Percentiles rank a stretch among this genome's conserved stretches.
Evolutionary conservation across 2,329 filamentous ascomycete species (phyloP).

Genomic region (Zelopaecilomyces penicillatus): DNA sequence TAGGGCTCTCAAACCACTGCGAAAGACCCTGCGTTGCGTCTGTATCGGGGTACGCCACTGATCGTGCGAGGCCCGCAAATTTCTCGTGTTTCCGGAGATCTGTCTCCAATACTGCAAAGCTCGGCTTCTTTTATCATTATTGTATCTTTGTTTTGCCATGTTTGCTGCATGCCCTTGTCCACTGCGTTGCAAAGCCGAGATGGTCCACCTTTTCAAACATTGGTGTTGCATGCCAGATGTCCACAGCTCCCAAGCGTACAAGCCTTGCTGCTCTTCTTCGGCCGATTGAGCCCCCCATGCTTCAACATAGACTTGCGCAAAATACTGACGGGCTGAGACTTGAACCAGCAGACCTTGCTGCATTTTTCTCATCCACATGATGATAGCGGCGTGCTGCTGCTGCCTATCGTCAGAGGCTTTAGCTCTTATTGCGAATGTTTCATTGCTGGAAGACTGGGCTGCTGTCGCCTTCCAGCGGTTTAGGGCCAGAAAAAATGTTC

Average conservation of each 20-base stretch:
- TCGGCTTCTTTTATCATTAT: conserved; percentile 22
- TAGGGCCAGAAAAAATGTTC: conserved; percentile 24
- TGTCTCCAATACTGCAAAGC: conserved; percentile 25
- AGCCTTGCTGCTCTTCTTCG: conserved; percentile 16
- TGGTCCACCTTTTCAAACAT: conserved; percentile 28
- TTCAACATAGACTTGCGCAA: conserved; percentile 14
- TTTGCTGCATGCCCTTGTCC: conserved; percentile 30
- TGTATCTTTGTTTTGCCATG: conserved; percentile 23
- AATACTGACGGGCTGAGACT: conserved; percentile 13
- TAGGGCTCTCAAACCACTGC: conserved; percentile 18
- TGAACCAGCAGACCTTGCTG: conserved; percentile 11
- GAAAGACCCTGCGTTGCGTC: conserved; percentile 9
- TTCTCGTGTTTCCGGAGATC: conserved; percentile 11
- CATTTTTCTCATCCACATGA: conserved; percentile 4
- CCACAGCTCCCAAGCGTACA: conserved; percentile 24
- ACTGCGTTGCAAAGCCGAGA: conserved; percentile 26
- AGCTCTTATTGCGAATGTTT: conserved; percentile 10
- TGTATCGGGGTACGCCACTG: conserved; percentile 3
- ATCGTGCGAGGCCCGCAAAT: conserved; percentile 2
- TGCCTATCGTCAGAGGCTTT: conserved; percentile 7
- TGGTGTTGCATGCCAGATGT: conserved; percentile 22
- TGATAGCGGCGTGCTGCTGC: conserved; percentile 6
- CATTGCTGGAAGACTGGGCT: conserved; percentile 3
- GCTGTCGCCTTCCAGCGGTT: conserved; percentile 21
- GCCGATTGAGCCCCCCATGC: conserved; percentile 16